These are phyloP conservation scores for Cystobasidium ongulense DNA, from an alignment of 768 basidiomycete genomes.

Conservation along the genomic window DNA sequence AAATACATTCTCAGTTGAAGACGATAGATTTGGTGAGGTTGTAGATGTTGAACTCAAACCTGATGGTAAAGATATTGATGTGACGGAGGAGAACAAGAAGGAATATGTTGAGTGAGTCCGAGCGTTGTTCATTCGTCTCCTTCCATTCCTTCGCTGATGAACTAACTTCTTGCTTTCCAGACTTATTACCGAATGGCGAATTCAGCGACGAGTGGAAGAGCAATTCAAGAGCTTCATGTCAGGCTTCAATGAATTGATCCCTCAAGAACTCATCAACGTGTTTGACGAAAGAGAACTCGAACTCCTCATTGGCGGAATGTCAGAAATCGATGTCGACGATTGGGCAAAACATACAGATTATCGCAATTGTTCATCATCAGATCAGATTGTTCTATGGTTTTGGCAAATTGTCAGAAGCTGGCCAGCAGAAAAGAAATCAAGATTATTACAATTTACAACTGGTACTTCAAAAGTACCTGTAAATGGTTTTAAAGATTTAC, in stretches of 20 bases:
- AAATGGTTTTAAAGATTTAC: conserved; percentile 96
- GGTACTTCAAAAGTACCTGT: conserved; percentile 95
- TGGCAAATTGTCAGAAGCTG: conserved; percentile 81
- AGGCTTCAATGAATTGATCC: conserved; percentile 99
- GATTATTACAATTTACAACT: conserved; percentile 79
- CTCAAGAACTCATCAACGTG: conserved; percentile 93
- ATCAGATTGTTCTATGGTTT: conserved; percentile 99
- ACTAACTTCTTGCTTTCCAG: conserved; percentile 36
- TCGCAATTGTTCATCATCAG: conserved; percentile 78
- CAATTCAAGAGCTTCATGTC: conserved; percentile 99
- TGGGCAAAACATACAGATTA: conserved; percentile 99
- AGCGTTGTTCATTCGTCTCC: neutral
- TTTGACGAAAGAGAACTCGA: conserved; percentile 98
- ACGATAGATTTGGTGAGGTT: conserved; percentile 97
- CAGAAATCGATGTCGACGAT: conserved; percentile 85
- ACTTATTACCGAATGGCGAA: conserved; percentile 87
- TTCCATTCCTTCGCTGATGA: neutral
- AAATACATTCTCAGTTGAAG: conserved; percentile 91
- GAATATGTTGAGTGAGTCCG: conserved; percentile 74
- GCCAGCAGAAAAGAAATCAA: conserved; percentile 97
- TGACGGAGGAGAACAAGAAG: conserved; percentile 97
- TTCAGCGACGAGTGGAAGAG: conserved; percentile 91
- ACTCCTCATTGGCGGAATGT: conserved; percentile 96
- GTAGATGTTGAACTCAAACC: conserved; percentile 91
- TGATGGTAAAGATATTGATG: conserved; percentile 72